phyloP scores from a whole-genome alignment of 441 rosid species.

The Geranium incanum region DNA sequence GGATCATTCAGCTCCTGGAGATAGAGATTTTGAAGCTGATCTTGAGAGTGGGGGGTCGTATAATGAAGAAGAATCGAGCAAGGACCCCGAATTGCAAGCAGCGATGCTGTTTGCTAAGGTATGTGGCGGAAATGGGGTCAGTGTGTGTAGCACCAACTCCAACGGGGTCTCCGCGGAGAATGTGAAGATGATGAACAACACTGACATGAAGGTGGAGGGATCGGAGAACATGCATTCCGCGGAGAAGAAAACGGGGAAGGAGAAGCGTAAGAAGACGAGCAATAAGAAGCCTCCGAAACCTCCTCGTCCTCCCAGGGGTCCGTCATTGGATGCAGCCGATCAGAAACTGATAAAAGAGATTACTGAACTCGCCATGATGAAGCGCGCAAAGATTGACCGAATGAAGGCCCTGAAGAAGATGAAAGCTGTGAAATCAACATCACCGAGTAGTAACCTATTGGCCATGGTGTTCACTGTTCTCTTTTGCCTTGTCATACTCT shows the following conservation, averaged over 20 bases:
- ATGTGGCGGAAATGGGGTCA: slow-evolving; percentile 24
- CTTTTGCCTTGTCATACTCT: slow-evolving; percentile 51
- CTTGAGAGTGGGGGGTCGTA: slow-evolving; percentile 47
- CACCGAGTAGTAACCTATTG: slow-evolving; percentile 51
- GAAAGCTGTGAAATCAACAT: slow-evolving; percentile 36
- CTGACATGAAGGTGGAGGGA: slow-evolving; percentile 19
- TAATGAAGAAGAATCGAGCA: slow-evolving; percentile 28
- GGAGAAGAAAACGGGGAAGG: slow-evolving; percentile 40
- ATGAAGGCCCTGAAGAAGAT: slow-evolving; percentile 82
- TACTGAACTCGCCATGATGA: slow-evolving; percentile 72
- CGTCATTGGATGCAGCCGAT: slow-evolving; percentile 75
- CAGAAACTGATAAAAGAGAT: slow-evolving; percentile 73
- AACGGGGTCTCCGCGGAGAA: slow-evolving; percentile 24
- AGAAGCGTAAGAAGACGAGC: slow-evolving; percentile 51
- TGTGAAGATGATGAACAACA: slow-evolving; percentile 25
- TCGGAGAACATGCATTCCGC: slow-evolving; percentile 22
- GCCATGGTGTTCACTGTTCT: slow-evolving; percentile 58
- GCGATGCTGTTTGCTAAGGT: slow-evolving; percentile 31
- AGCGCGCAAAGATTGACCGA: slow-evolving; percentile 73
- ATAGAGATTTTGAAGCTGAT: slow-evolving; percentile 45
- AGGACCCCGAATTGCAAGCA: slow-evolving; percentile 25
- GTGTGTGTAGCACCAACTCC: slow-evolving; percentile 20
- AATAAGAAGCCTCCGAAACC: slow-evolving; percentile 60
- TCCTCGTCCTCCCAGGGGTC: slow-evolving; percentile 89
- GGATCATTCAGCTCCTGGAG: slow-evolving; percentile 25